These are phyloP conservation scores for Saccharomycopsis microspora DNA, from an alignment of 805 yeast species.

Conservation along the genomic window DNA sequence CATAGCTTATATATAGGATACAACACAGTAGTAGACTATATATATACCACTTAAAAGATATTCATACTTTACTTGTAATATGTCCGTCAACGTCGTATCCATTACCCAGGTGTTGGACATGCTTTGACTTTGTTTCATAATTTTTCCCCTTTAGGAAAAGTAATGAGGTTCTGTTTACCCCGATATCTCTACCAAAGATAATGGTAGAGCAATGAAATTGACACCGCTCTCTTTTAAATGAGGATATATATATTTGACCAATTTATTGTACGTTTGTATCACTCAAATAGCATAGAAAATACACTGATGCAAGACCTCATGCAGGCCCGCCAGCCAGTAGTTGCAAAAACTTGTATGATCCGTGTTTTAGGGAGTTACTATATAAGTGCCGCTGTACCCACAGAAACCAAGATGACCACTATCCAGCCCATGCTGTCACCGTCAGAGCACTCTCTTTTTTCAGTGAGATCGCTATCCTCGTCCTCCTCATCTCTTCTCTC, in stretches of 20 bases:
- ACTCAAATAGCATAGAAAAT: neutral
- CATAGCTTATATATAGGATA: too few relatives aligned
- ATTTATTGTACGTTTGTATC: neutral
- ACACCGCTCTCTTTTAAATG: too few relatives aligned
- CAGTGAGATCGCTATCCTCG: conserved; percentile 10
- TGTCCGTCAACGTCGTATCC: too few relatives aligned
- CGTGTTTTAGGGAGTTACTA: neutral
- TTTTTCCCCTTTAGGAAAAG: too few relatives aligned
- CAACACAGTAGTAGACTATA: too few relatives aligned
- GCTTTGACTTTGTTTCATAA: too few relatives aligned
- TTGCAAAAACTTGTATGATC: neutral
- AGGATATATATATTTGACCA: neutral
- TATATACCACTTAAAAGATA: too few relatives aligned
- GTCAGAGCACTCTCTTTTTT: conserved; percentile 14
- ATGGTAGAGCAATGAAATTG: too few relatives aligned
- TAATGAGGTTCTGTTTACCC: too few relatives aligned
- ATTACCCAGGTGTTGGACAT: too few relatives aligned
- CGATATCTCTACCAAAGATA: too few relatives aligned
- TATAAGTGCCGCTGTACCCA: neutral
- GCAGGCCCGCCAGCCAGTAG: neutral
- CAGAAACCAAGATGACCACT: neutral
- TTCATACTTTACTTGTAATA: too few relatives aligned
- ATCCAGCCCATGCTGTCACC: conserved; percentile 14
- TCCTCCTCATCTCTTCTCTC: conserved; percentile 6
- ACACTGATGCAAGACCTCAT: neutral